phyloP scores from a whole-genome alignment of 441 rosid species.

The Jatropha podagrica region DNA sequence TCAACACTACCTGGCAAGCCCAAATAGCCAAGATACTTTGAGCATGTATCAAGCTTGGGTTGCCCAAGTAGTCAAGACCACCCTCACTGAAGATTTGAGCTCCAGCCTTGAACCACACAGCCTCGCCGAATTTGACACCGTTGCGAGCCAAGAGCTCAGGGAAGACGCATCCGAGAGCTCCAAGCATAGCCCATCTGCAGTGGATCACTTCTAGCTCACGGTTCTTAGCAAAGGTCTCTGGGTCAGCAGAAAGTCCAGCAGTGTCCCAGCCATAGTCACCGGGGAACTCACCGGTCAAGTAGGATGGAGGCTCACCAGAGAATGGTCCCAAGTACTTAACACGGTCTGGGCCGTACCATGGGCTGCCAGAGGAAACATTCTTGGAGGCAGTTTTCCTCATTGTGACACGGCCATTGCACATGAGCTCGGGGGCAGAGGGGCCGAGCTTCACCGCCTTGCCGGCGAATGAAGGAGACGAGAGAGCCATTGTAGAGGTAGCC shows the following conservation, averaged over 20 bases:
- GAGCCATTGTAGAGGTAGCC: constrained; percentile 50
- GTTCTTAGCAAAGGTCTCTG: constrained; percentile 78
- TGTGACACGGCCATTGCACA: constrained; percentile 35
- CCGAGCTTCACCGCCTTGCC: constrained; percentile 41
- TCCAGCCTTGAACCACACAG: constrained; percentile 87
- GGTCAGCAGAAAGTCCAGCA: constrained; percentile 80
- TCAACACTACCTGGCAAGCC: constrained; percentile 29
- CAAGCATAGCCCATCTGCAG: constrained; percentile 77
- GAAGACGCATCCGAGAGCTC: constrained; percentile 75
- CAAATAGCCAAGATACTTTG: constrained; percentile 31
- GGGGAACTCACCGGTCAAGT: constrained; percentile 71
- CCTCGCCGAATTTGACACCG: constrained; percentile 76
- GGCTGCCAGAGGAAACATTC: constrained; percentile 45
- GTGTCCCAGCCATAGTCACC: constrained; percentile 91
- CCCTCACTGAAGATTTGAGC: constrained; percentile 79
- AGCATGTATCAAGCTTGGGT: constrained; percentile 43
- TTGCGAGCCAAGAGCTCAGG: constrained; percentile 74
- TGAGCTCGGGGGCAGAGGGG: constrained; percentile 35
- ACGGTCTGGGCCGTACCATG: constrained; percentile 80
- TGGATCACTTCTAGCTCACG: constrained; percentile 86
- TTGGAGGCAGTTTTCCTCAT: constrained; percentile 37
- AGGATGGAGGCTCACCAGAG: constrained; percentile 70
- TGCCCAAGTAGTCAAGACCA: constrained; percentile 77
- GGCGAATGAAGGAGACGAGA: constrained; percentile 41
- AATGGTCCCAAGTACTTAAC: constrained; percentile 73